Base-by-base conservation (phyloP, 2,329 filamentous ascomycete species). In the Fusarium fujikuroi region DNA sequence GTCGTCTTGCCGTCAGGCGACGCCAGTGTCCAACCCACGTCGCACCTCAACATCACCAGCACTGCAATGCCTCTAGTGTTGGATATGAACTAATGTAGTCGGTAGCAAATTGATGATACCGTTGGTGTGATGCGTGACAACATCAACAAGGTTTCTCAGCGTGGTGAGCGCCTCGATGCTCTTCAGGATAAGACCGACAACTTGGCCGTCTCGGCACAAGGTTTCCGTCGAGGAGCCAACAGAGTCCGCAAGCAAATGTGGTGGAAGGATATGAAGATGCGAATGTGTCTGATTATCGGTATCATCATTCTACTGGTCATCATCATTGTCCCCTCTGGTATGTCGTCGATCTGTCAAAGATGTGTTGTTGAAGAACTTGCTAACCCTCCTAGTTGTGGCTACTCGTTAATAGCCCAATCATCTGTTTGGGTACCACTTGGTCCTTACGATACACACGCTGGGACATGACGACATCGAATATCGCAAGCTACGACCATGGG, bases 241-340 rank as follows among this genome's bases (percentile, higher is more conserved):
- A 89, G 94, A 79, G 95, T 99, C 78, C 92, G 96, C 84, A 95
- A 95, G 88, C 92, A 97, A 85, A 98, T 98, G 95, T 98, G 95
- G 95, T 98, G 95, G 95, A 98, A 98, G 90, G 95, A 98, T 81
- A 97, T 98, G 94, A 98, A 98, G 91, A 99, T 99, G 96, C 92
- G 96, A 84, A 96, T 98, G 88, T 98, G 95, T 86, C 87, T 99
- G 78, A 93, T 97, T 81, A 88, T 92, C 67, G 96, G 95, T 80
- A 93, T 99, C 84, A 92, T 98, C 83, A 89, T 98, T 77, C 88
- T 99, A 78, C 89, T 99, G 76, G 86, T 97, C 77, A 90, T 99
- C 83, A 98, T 99, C 82, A 96, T 99, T 80, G 91, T 98, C 77
- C 96, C 96, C 75, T 88, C 92, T 77, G 94, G 95, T 97, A 90